A percentile compares a stretch with the other conserved stretches of the same genome.
These are phyloP conservation scores for Pelargonium myrrhifolium DNA, from an alignment of 441 rosid genomes.

Conservation along the genomic window DNA sequence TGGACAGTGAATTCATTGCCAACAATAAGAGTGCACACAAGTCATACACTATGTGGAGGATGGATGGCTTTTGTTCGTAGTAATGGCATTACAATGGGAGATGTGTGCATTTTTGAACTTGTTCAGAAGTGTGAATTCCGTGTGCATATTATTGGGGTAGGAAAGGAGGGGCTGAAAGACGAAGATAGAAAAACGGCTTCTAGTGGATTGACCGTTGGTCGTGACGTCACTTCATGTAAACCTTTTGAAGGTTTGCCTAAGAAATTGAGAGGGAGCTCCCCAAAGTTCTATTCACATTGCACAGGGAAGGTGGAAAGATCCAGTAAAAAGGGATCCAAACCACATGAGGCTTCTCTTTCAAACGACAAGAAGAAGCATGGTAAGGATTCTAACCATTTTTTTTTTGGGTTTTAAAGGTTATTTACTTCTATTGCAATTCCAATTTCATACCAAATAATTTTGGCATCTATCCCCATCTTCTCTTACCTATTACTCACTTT, in stretches of 20 bases:
- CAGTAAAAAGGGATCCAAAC: slow-evolving; percentile 23
- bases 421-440: background rate
- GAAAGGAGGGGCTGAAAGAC: slow-evolving; percentile 26
- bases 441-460: background rate
- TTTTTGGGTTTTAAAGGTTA: background rate
- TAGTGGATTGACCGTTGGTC: slow-evolving; percentile 22
- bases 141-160: slow-evolving; percentile 47
- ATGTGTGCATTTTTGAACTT: slow-evolving; percentile 51
- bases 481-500: background rate
- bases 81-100: slow-evolving; percentile 45
- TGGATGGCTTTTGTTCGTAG: slow-evolving; percentile 58
- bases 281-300: slow-evolving; percentile 28
- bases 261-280: slow-evolving; percentile 30
- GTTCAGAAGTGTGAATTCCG: slow-evolving; percentile 37
- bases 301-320: slow-evolving; percentile 27
- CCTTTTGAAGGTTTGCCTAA: slow-evolving; percentile 21
- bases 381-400: slow-evolving; percentile 16
- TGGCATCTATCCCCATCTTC: background rate
- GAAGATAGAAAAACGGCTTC: slow-evolving; percentile 26
- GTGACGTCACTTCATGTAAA: slow-evolving; percentile 20
- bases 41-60: slow-evolving; percentile 61
- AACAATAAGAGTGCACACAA: slow-evolving; percentile 52
- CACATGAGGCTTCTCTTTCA: slow-evolving; percentile 8
- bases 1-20: slow-evolving; percentile 64
- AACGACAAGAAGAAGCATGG: slow-evolving; percentile 25